Percentiles rank a stretch among this genome's conserved stretches.
Evolutionary conservation across 257 asterid genomes (phyloP).

Genomic region (Capsicum pubescens): DNA sequence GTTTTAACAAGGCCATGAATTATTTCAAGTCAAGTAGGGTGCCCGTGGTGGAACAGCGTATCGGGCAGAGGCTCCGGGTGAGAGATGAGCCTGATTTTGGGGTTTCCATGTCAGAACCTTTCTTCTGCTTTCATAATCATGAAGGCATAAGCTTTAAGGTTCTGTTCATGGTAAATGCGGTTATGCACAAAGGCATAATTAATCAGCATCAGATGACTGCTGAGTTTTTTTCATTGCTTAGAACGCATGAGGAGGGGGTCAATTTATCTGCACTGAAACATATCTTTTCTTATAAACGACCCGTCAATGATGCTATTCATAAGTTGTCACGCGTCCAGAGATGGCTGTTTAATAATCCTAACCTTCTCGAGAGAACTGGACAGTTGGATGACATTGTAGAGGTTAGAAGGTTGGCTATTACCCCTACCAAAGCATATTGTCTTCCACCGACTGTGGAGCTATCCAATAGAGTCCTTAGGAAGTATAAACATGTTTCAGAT

Average conservation of each 20-base stretch:
- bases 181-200: slow-evolving; percentile 78
- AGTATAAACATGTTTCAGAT: slow-evolving; percentile 60
- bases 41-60: slow-evolving; percentile 29
- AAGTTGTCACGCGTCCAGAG: slow-evolving; percentile 51
- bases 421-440: slow-evolving; percentile 85
- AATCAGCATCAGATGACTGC: slow-evolving; percentile 84
- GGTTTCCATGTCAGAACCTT: slow-evolving; percentile 52
- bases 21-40: slow-evolving; percentile 61
- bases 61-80: slow-evolving; percentile 32
- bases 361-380: slow-evolving; percentile 60
- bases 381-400: slow-evolving; percentile 66
- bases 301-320: slow-evolving; percentile 59
- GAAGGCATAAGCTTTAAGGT: slow-evolving; percentile 60
- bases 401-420: slow-evolving; percentile 76
- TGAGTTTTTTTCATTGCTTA: slow-evolving; percentile 57
- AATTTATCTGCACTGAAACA: slow-evolving; percentile 67
- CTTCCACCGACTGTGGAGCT: slow-evolving; percentile 89
- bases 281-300: slow-evolving; percentile 62
- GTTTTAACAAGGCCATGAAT: slow-evolving; percentile 48
- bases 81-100: slow-evolving; percentile 74
- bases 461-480: slow-evolving; percentile 79
- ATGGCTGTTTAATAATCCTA: slow-evolving; percentile 70
- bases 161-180: slow-evolving; percentile 75
- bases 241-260: slow-evolving; percentile 59
- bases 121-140: slow-evolving; percentile 64